Conservation (phyloP, 345 rosid genomes). For the Eucalyptus pauciflora region DNA sequence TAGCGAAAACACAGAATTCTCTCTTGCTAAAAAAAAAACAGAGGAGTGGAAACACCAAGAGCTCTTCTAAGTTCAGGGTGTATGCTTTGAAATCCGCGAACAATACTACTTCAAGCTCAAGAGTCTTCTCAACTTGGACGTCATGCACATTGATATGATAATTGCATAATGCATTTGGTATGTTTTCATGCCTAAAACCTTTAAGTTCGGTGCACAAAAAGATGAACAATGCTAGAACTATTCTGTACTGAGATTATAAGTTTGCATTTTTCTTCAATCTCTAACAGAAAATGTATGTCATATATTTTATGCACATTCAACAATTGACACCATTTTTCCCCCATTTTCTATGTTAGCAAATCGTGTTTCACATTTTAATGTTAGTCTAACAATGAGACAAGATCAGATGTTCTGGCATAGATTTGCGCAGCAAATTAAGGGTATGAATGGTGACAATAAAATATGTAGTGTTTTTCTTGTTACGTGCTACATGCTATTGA, state of each 20-base stretch:
- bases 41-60: constrained; percentile 18
- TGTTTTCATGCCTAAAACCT: not conserved
- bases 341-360: not conserved
- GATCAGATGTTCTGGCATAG: too few species aligned
- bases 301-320: not conserved
- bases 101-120: constrained; percentile 47
- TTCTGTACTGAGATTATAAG: not conserved
- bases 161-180: constrained; percentile 93
- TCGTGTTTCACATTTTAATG: not conserved
- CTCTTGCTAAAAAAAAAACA: constrained; percentile 25
- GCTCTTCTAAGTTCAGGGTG: constrained; percentile 37
- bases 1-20: too few species aligned
- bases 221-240: not conserved
- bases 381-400: too few species aligned
- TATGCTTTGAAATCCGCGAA: constrained; percentile 51
- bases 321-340: not conserved
- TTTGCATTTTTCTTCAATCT: not conserved
- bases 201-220: not conserved
- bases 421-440: not conserved
- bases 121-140: constrained; percentile 61
- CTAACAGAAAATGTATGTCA: not conserved
- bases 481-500: not conserved
- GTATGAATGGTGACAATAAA: not conserved
- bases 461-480: not conserved
- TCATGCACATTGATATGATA: constrained; percentile 62